Conservation (phyloP, 805 yeast genomes). For the Teunomyces tritomae region DNA sequence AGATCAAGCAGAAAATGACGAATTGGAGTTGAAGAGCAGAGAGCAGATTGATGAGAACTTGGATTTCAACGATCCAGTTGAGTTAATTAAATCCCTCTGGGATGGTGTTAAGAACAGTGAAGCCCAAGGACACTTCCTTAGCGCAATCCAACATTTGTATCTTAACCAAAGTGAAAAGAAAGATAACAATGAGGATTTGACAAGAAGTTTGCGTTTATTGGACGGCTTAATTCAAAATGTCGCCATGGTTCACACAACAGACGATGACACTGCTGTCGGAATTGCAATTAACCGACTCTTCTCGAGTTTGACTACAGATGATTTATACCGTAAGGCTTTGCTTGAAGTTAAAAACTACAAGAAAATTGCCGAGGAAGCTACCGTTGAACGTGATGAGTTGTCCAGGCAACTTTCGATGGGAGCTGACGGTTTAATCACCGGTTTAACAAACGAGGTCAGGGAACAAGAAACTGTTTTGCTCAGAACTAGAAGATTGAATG, state of each 20-base stretch:
- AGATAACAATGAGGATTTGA: slow-evolving; percentile 41
- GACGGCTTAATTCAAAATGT: slow-evolving; percentile 65
- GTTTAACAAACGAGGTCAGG: slow-evolving; percentile 56
- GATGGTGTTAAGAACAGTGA: slow-evolving; percentile 53
- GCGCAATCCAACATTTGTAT: slow-evolving; percentile 66
- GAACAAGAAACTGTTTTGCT: slow-evolving; percentile 61
- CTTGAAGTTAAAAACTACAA: slow-evolving; percentile 19
- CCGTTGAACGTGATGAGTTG: slow-evolving; percentile 50
- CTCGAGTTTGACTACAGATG: slow-evolving; percentile 78
- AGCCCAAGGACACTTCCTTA: slow-evolving; percentile 56
- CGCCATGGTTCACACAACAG: slow-evolving; percentile 49
- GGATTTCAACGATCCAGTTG: slow-evolving; percentile 70
- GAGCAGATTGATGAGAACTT: slow-evolving; percentile 41
- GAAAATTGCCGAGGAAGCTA: slow-evolving; percentile 26
- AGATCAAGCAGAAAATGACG: slow-evolving; percentile 57
- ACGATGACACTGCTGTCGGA: slow-evolving; percentile 55
- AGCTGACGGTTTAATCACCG: slow-evolving; percentile 67
- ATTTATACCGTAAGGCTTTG: slow-evolving; percentile 71
- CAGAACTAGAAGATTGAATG: slow-evolving; percentile 59
- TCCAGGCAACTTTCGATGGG: slow-evolving; percentile 69
- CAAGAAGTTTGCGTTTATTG: slow-evolving; percentile 57
- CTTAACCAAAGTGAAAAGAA: slow-evolving; percentile 52
- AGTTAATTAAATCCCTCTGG: slow-evolving; percentile 60
- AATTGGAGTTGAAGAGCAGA: slow-evolving; percentile 38
- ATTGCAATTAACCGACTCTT: slow-evolving; percentile 72